Percentiles rank a stretch among this genome's conserved stretches.
Conservation (phyloP, 768 basidiomycete genomes). For the Auricularia sp. region DNA sequence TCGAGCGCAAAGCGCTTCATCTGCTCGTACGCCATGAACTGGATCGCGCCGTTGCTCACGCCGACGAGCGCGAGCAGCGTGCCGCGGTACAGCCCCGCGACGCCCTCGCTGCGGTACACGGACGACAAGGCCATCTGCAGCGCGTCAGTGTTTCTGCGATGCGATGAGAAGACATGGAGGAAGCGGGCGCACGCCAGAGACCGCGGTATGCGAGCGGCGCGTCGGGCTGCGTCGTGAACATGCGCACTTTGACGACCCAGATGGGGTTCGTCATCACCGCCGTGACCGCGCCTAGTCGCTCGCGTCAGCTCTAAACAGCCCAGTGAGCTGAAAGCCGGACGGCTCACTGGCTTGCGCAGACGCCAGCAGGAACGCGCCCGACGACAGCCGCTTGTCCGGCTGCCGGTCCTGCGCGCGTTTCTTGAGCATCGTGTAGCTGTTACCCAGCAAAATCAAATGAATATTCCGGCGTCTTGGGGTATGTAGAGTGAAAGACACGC, state of each 20-base stretch:
- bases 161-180: too few relatives aligned
- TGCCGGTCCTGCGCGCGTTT: constrained; percentile 54
- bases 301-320: constrained; percentile 4
- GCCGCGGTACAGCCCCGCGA: constrained; percentile 75
- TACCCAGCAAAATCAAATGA: neutral
- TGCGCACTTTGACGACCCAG: constrained; percentile 95
- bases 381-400: constrained; percentile 55
- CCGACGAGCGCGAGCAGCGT: constrained; percentile 83
- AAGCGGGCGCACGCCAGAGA: constrained; percentile 48
- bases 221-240: constrained; percentile 73
- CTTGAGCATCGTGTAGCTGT: constrained; percentile 90
- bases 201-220: constrained; percentile 69
- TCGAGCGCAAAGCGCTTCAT: constrained; percentile 88
- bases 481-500: constrained; percentile 24
- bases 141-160: too few relatives aligned
- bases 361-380: constrained; percentile 74
- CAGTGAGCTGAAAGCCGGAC: constrained; percentile 12
- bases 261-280: constrained; percentile 94
- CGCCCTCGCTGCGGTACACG: constrained; percentile 66
- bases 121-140: constrained; percentile 64
- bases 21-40: constrained; percentile 94
- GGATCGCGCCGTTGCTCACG: constrained; percentile 88
- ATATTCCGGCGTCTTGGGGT: constrained; percentile 6
- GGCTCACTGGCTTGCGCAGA: constrained; percentile 94
- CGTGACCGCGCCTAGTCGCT: constrained; percentile 68